Conservation (phyloP, 2,329 filamentous ascomycete genomes). For the Aspergillus luchuensis region DNA sequence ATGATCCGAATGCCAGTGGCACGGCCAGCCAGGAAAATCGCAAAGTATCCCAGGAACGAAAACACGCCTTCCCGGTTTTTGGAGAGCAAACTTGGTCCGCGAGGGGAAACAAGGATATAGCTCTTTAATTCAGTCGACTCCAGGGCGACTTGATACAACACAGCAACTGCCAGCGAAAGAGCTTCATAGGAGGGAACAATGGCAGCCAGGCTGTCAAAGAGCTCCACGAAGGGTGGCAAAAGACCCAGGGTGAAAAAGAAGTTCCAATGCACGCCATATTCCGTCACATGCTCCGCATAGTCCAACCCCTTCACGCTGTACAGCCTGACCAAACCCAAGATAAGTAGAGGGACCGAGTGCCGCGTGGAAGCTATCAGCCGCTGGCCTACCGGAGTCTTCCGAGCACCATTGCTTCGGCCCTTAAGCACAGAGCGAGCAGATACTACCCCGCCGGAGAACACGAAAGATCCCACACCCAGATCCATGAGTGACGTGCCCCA, state of each 20-base stretch:
- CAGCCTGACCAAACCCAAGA: conserved; percentile 77
- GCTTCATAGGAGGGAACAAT: conserved; percentile 75
- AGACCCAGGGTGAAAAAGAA: conserved; percentile 97
- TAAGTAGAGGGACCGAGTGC: conserved; percentile 79
- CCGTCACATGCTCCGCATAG: conserved; percentile 94
- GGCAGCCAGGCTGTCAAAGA: conserved; percentile 72
- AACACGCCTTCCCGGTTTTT: conserved; percentile 96
- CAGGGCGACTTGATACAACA: conserved; percentile 73
- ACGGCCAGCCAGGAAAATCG: conserved; percentile 90
- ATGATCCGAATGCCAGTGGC: conserved; percentile 79
- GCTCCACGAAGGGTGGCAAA: conserved; percentile 82
- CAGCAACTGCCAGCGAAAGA: conserved; percentile 69
- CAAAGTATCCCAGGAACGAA: conserved; percentile 89
- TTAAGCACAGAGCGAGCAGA: conserved; percentile 79
- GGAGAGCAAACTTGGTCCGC: conserved; percentile 72
- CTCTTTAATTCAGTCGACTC: conserved; percentile 76
- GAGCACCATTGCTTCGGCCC: conserved; percentile 58
- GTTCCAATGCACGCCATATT: conserved; percentile 99
- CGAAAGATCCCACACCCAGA: conserved; percentile 93
- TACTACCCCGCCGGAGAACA: conserved; percentile 91
- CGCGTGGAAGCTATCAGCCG: conserved; percentile 69
- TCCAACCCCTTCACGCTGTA: conserved; percentile 91
- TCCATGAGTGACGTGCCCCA: conserved; percentile 99
- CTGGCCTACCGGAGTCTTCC: conserved; percentile 44
- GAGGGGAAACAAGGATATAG: conserved; percentile 79